These are phyloP conservation scores for Xylariaceae sp. DNA, from an alignment of 2,329 filamentous ascomycete species.

Conservation along the genomic window DNA sequence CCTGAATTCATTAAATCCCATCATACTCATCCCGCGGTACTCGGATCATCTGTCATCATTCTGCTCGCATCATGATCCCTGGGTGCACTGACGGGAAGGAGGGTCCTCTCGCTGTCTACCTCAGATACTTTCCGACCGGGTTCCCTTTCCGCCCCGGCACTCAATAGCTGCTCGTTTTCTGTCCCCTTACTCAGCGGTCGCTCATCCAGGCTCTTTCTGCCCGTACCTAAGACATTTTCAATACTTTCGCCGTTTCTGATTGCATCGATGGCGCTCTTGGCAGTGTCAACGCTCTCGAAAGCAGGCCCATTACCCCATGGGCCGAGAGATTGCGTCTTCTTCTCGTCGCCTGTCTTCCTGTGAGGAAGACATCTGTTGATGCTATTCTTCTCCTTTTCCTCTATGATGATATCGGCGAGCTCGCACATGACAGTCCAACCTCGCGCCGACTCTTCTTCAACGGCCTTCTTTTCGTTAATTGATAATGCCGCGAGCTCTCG, in stretches of 20 bases:
- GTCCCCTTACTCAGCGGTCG: background rate
- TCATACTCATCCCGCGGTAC: background rate
- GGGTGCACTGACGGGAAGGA: no score
- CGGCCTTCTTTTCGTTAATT: conserved; percentile 30
- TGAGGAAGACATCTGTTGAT: conserved; percentile 11
- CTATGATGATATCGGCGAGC: conserved; percentile 39
- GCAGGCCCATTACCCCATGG: conserved; percentile 42
- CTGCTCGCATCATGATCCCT: background rate
- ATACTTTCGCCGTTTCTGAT: conserved; percentile 44
- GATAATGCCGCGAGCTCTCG: conserved; percentile 39
- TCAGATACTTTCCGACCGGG: background rate
- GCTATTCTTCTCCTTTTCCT: conserved; percentile 28
- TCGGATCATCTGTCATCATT: background rate
- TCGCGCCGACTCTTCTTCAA: conserved; percentile 33
- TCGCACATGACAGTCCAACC: conserved; percentile 44
- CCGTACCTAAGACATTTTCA: conserved; percentile 26
- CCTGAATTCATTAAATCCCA: no score
- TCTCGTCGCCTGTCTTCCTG: conserved; percentile 31
- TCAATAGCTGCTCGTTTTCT: background rate
- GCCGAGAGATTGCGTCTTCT: conserved; percentile 34
- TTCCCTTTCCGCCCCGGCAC: background rate
- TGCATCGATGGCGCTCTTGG: conserved; percentile 44
- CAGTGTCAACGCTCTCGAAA: conserved; percentile 50
- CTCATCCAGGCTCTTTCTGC: conserved; percentile 2
- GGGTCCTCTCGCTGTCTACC: no score